Conservation (phyloP, 495 filamentous ascomycete genomes). For the Endocarpon pusillum region DNA sequence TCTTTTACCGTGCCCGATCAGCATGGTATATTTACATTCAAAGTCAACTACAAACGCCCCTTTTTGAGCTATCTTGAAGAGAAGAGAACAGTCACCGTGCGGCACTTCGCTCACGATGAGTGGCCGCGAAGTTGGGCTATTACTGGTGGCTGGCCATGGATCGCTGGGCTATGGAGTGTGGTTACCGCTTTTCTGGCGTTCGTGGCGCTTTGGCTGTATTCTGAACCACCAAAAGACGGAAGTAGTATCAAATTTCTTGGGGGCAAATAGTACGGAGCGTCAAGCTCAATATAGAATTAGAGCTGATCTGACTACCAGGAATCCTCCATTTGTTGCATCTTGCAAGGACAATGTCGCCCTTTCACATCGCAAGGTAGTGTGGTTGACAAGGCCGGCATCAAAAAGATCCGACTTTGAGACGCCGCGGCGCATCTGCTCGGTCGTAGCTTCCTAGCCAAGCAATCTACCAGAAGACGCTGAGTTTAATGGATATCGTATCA, state of each 20-base stretch:
- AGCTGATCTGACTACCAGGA: no score
- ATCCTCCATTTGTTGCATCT: no score
- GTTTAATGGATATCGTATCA: no score
- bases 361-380: no score
- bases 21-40: slow-evolving; percentile 96
- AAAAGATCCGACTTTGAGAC: no score
- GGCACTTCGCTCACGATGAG: slow-evolving; percentile 94
- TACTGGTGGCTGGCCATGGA: slow-evolving; percentile 88
- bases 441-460: no score
- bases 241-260: no score
- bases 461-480: no score
- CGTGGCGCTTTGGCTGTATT: slow-evolving; percentile 79
- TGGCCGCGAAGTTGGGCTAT: slow-evolving; percentile 85
- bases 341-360: no score
- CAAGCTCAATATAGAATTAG: no score
- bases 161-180: slow-evolving; percentile 70
- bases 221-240: slow-evolving; percentile 37
- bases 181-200: slow-evolving; percentile 73
- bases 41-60: slow-evolving; percentile 86
- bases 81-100: slow-evolving; percentile 84
- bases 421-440: no score
- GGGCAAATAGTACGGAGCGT: slow-evolving; percentile 12
- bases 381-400: no score
- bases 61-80: slow-evolving; percentile 82
- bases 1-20: slow-evolving; percentile 79